A percentile compares a stretch with the other conserved stretches of the same genome.
phyloP scores from a whole-genome alignment of 73 alveolate species.

The Paramecium sonneborni region DNA sequence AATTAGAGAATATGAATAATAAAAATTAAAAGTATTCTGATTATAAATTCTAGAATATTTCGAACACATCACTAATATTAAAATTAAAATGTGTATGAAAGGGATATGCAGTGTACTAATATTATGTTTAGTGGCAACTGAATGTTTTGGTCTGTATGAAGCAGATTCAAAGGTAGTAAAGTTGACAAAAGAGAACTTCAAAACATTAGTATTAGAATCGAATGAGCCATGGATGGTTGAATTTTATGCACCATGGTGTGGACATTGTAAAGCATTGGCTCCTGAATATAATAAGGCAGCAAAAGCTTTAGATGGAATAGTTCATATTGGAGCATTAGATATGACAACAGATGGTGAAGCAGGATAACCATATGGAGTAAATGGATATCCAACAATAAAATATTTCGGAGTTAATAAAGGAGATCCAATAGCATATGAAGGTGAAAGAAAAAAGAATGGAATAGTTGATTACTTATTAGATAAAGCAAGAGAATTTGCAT shows the following conservation, averaged over 20 bases:
- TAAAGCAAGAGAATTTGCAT: constrained; percentile 73
- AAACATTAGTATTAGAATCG: constrained; percentile 74
- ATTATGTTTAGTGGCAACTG: neutral
- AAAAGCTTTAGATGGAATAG: constrained; percentile 85
- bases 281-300: constrained; percentile 97
- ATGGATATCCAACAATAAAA: constrained; percentile 90
- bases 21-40: neutral
- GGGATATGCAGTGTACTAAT: neutral
- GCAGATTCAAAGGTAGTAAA: constrained; percentile 82
- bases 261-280: constrained; percentile 92
- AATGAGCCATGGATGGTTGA: constrained; percentile 88
- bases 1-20: neutral
- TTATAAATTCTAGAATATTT: constrained; percentile 29
- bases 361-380: constrained; percentile 79
- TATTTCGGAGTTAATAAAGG: constrained; percentile 82
- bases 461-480: constrained; percentile 78
- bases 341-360: constrained; percentile 70
- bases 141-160: constrained; percentile 21
- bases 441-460: constrained; percentile 82
- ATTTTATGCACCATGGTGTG: constrained; percentile 94
- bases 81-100: neutral
- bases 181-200: constrained; percentile 86
- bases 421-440: constrained; percentile 74
- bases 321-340: constrained; percentile 95
- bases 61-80: constrained; percentile 27